These are phyloP conservation scores for Cyamopsis tetragonoloba DNA, from an alignment of 306 rosid genomes.

Conservation along the genomic window DNA sequence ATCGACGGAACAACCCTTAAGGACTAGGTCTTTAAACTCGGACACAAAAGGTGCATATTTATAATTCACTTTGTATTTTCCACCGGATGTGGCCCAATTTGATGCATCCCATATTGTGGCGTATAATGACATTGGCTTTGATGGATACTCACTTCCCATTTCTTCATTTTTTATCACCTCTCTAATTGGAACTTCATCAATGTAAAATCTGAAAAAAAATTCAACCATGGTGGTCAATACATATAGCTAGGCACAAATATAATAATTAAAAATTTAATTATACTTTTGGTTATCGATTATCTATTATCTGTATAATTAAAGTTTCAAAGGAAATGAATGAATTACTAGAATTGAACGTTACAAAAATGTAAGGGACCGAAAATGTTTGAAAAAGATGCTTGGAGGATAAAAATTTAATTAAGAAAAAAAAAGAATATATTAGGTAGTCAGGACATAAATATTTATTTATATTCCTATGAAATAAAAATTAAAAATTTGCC, in stretches of 20 bases:
- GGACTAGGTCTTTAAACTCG: slow-evolving; percentile 72
- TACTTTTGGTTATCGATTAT: no score
- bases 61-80: slow-evolving; percentile 77
- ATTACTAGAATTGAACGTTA: no score
- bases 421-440: background rate
- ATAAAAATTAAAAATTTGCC: slow-evolving; percentile 22
- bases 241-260: background rate
- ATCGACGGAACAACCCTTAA: slow-evolving; percentile 68
- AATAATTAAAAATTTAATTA: background rate
- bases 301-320: no score
- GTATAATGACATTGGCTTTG: slow-evolving; percentile 88
- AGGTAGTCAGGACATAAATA: background rate
- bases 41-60: slow-evolving; percentile 83
- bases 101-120: slow-evolving; percentile 97
- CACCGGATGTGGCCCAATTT: slow-evolving; percentile 90
- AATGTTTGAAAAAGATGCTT: no score
- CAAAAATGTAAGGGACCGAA: no score
- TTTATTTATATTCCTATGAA: slow-evolving; percentile 39
- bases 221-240: background rate
- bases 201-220: slow-evolving; percentile 70
- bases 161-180: slow-evolving; percentile 60
- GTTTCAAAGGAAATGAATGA: no score
- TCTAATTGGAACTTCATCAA: slow-evolving; percentile 89
- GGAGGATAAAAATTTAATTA: no score
- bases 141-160: slow-evolving; percentile 84